Evolutionary conservation across 768 basidiomycete genomes (phyloP).

Genomic region (Kwoniella botswanensis): DNA sequence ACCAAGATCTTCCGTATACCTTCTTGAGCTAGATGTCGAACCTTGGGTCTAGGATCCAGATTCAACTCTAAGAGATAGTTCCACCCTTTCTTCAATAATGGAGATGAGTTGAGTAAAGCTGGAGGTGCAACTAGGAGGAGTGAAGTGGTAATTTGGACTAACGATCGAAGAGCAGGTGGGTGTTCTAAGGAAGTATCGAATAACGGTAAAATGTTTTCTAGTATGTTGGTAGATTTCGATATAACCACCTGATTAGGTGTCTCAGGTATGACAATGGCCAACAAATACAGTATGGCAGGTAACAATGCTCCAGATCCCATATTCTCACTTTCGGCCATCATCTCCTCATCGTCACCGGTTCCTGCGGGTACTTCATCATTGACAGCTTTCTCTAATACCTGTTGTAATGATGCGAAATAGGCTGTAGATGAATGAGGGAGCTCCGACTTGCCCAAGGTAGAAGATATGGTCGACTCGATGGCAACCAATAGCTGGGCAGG

Average conservation of each 20-base stretch:
- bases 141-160: conserved; percentile 74
- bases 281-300: conserved; percentile 81
- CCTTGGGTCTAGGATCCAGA: conserved; percentile 89
- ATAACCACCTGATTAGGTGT: conserved; percentile 81
- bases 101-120: conserved; percentile 67
- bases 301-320: conserved; percentile 73
- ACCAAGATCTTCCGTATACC: conserved; percentile 77
- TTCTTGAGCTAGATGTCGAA: conserved; percentile 87
- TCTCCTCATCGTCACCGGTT: conserved; percentile 59
- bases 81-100: conserved; percentile 75
- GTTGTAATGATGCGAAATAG: conserved; percentile 78
- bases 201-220: conserved; percentile 76
- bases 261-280: conserved; percentile 76
- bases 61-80: conserved; percentile 80
- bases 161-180: conserved; percentile 71
- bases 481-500: conserved; percentile 84
- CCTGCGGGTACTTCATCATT: conserved; percentile 48
- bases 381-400: conserved; percentile 52
- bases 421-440: conserved; percentile 75
- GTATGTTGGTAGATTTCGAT: conserved; percentile 71
- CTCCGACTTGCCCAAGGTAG: conserved; percentile 35
- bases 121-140: conserved; percentile 74
- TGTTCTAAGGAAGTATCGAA: conserved; percentile 76
- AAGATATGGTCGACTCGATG: conserved; percentile 67
- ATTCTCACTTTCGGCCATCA: conserved; percentile 49